These are phyloP conservation scores for Bothriochloa decipiens DNA, from an alignment of 176 grass and related monocot genomes.

Conservation along the genomic window DNA sequence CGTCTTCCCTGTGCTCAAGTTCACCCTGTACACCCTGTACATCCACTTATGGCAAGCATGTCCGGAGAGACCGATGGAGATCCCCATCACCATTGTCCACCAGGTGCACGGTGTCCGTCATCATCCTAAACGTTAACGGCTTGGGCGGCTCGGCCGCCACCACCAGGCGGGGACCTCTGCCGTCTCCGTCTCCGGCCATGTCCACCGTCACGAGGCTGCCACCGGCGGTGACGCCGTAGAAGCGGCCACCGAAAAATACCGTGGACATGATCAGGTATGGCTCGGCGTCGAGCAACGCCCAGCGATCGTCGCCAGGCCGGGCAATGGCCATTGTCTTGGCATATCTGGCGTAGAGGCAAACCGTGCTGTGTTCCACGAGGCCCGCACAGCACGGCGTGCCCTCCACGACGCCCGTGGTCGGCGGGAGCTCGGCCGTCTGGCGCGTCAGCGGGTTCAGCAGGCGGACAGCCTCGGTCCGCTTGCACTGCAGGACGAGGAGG, in stretches of 20 bases:
- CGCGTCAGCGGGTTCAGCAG: conserved; percentile 16
- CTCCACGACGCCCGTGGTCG: not conserved
- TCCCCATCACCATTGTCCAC: not conserved
- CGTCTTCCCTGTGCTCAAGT: not conserved
- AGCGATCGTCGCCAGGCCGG: not conserved
- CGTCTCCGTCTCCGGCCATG: too few relatives aligned
- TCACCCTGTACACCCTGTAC: not conserved
- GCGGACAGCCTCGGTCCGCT: not conserved
- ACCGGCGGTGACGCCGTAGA: not conserved
- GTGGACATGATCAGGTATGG: not conserved
- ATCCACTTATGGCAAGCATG: not conserved
- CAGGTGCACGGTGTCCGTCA: not conserved
- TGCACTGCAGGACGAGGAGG: not conserved
- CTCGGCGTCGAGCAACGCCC: not conserved
- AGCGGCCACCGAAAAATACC: not conserved
- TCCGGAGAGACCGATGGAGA: not conserved
- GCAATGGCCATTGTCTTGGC: not conserved
- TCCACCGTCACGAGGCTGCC: not conserved
- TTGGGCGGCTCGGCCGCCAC: not conserved
- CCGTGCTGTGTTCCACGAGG: too few relatives aligned
- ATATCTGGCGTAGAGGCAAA: too few relatives aligned
- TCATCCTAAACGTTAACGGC: not conserved
- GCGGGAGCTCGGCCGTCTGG: not conserved
- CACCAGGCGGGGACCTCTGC: not conserved
- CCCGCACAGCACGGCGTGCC: not conserved